Base-by-base conservation (phyloP, 2,329 filamentous ascomycete genomes). In the Aspergillus floridensis region DNA sequence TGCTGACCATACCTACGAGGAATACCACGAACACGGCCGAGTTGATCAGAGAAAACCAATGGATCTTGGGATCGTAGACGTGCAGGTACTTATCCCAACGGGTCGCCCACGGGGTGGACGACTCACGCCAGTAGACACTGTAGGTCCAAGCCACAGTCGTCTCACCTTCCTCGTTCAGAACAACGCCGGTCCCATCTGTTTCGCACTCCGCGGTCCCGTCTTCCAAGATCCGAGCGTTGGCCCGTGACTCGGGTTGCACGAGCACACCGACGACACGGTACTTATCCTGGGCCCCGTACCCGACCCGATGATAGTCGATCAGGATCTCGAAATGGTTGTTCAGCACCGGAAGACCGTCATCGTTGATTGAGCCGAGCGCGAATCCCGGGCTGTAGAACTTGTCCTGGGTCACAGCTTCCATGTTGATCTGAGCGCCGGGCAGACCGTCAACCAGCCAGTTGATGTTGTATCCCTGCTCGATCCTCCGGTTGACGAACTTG, bases 41-140 rank as follows among this genome's bases (percentile, higher is more conserved):
- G 77, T 96, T 96, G 78, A 98, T 90, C 53, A 99, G 86, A 60
- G 93, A 97, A 80, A 98, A 96, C 95, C 95, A 99, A 76, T 99
- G 95, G 68, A 99, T 98, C 81, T 95, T 96, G 55, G 95, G 93
- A 75, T 98, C 93, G 72, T 93, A 96, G 31, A 99, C 93, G 71
- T 98, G 93, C 38, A 99, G 84, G 74, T 98, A 98, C 78, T 96
- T 98, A 82, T 99, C 95, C 95, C 95, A 99, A 65, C 95, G 86
- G 12, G 95, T 99, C 29, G 95, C 95, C 88, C 96, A 99, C 1
- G 90, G 91, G 1, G 93, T 98, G 0, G 83, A 72, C 0, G 92
- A 97, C 66, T 87, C 86, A 59, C 84, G 85, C 95, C 95, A 99
- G 76, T 88, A 90, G 14, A 98, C 91, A 65, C 90, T 92, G 79